A percentile compares a stretch with the other conserved stretches of the same genome.
phyloP scores from a whole-genome alignment of 2,329 filamentous ascomycete genomes.

The Nigrospora sphaerica region DNA sequence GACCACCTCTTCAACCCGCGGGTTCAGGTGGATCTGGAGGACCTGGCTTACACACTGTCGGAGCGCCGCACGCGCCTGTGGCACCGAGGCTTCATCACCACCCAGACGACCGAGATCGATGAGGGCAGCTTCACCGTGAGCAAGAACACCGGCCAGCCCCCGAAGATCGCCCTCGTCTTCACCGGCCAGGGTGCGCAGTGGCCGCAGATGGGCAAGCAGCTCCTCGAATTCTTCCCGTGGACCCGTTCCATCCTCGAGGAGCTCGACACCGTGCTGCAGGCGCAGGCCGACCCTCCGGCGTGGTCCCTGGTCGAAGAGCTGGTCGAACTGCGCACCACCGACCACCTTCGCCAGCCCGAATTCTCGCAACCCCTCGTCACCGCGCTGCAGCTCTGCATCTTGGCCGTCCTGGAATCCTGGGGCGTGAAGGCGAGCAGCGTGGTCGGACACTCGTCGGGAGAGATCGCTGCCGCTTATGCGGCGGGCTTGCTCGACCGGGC shows the following conservation, averaged over 20 bases:
- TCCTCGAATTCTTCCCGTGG: constrained; percentile 5
- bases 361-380: constrained; percentile 13
- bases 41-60: constrained; percentile 21
- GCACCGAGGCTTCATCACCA: constrained; percentile 14
- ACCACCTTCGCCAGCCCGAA: constrained; percentile 10
- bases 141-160: not conserved
- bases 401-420: constrained; percentile 6
- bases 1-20: constrained; percentile 17
- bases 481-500: constrained; percentile 4
- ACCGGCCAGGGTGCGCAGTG: constrained; percentile 17
- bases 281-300: constrained; percentile 1
- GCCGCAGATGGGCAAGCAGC: constrained; percentile 12
- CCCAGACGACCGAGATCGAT: not conserved
- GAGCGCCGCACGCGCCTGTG: constrained; percentile 12
- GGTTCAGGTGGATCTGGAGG: constrained; percentile 11
- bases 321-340: constrained; percentile 4
- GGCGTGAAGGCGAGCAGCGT: constrained; percentile 4
- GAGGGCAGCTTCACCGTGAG: not conserved
- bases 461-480: constrained; percentile 11
- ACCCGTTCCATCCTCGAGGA: constrained; percentile 4
- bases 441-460: constrained; percentile 14
- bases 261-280: constrained; percentile 10
- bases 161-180: constrained; percentile 9
- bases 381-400: constrained; percentile 6
- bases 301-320: constrained; percentile 17